Percentiles rank a stretch among this genome's conserved stretches.
Evolutionary conservation across 805 yeast genomes (phyloP).

Genomic region (Brettanomyces bruxellensis): DNA sequence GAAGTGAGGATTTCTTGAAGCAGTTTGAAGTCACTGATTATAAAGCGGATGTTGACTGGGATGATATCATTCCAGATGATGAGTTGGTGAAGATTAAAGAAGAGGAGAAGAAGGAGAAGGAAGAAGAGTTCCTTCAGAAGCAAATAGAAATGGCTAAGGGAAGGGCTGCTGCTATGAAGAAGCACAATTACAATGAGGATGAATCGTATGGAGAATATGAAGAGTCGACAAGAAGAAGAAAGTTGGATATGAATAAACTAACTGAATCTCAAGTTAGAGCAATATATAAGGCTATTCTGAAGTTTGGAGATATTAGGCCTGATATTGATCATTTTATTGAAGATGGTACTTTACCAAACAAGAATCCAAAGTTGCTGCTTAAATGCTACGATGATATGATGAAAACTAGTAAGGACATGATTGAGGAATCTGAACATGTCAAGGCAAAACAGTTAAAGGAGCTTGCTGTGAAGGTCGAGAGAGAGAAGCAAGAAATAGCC

Average conservation of each 20-base stretch:
- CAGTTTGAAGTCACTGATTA: slow-evolving; percentile 98
- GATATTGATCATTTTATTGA: slow-evolving; percentile 80
- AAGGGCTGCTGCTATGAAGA: slow-evolving; percentile 55
- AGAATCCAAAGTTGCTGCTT: slow-evolving; percentile 70
- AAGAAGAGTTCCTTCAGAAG: slow-evolving; percentile 79
- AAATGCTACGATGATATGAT: slow-evolving; percentile 69
- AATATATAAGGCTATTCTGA: slow-evolving; percentile 71
- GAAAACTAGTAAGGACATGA: slow-evolving; percentile 48
- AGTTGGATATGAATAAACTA: slow-evolving; percentile 40
- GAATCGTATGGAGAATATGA: slow-evolving; percentile 29
- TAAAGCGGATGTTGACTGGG: slow-evolving; percentile 98
- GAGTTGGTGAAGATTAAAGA: slow-evolving; percentile 84
- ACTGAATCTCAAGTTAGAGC: slow-evolving; percentile 84
- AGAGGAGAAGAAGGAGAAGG: slow-evolving; percentile 79
- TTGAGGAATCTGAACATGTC: slow-evolving; percentile 56
- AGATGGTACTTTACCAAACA: slow-evolving; percentile 82
- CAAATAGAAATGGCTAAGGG: slow-evolving; percentile 86
- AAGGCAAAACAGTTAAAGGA: slow-evolving; percentile 46
- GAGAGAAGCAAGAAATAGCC: slow-evolving; percentile 36
- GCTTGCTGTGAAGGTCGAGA: slow-evolving; percentile 51
- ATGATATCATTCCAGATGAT: slow-evolving; percentile 94
- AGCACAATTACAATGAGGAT: slow-evolving; percentile 32
- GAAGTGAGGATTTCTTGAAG: slow-evolving; percentile 94
- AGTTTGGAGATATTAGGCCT: slow-evolving; percentile 68
- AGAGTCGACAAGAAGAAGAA: slow-evolving; percentile 26